These are phyloP conservation scores for Botryotinia globosa DNA, from an alignment of 2,329 filamentous ascomycete species.

Conservation along the genomic window DNA sequence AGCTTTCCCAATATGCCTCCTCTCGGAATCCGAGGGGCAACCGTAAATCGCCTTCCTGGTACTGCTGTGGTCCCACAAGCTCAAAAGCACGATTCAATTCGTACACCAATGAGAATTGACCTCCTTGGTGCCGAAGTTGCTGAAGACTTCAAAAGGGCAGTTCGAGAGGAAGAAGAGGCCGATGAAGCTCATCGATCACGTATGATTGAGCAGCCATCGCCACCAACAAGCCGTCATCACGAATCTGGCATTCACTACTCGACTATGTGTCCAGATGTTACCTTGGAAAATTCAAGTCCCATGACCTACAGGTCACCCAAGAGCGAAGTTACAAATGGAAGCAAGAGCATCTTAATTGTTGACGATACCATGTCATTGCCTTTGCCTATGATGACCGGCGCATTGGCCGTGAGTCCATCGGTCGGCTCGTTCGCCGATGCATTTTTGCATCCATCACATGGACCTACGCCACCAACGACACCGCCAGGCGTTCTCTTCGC, in stretches of 20 bases:
- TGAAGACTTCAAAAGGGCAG: constrained; percentile 74
- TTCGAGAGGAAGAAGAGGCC: constrained; percentile 60
- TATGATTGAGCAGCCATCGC: constrained; percentile 31
- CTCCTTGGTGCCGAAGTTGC: constrained; percentile 74
- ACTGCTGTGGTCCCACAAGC: constrained; percentile 60
- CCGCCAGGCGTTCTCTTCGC: constrained; percentile 47
- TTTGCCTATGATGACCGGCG: constrained; percentile 50
- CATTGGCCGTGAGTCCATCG: constrained; percentile 44
- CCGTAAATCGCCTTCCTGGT: constrained; percentile 57
- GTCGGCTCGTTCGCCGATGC: constrained; percentile 54
- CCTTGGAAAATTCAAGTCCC: constrained; percentile 26
- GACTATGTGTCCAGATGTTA: constrained; percentile 31
- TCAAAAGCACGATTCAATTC: constrained; percentile 45
- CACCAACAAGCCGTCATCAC: constrained; percentile 22
- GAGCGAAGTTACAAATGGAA: constrained; percentile 61
- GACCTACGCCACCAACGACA: constrained; percentile 60
- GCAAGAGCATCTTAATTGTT: constrained; percentile 86
- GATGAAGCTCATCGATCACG: constrained; percentile 34
- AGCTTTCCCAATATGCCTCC: constrained; percentile 38
- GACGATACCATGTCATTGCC: constrained; percentile 43
- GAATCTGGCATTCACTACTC: constrained; percentile 30
- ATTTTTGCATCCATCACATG: constrained; percentile 48
- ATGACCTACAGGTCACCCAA: constrained; percentile 23
- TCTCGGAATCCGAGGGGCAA: constrained; percentile 43
- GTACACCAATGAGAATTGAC: constrained; percentile 69